Evolutionary conservation across 495 filamentous ascomycete genomes (phyloP), one percentile per base, ranked within the genome.

Genomic region (Daldinia loculata): DNA sequence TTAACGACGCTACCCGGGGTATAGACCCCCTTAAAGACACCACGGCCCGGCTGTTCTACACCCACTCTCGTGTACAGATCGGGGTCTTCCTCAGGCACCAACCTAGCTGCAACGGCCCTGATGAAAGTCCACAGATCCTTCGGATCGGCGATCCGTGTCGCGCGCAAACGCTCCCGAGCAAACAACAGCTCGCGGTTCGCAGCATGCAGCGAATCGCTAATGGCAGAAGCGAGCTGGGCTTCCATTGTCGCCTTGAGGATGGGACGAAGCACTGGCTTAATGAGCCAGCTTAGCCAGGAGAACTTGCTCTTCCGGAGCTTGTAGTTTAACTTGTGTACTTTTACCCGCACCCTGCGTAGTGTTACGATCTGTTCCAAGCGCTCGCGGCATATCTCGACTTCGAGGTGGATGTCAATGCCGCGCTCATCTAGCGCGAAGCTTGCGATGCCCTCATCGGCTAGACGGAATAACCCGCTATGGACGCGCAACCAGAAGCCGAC

Each of bases 1-100:
- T 92, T 93, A 36, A 95, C 90, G 9, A 97, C 79, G 77, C 93
- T 96, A 0, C 93, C 94, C 0, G 95, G 95, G 6, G 95, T 89
- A 82, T 97, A 97, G 4, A 93, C 83, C 2, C 91, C 93, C 71
- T 89, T 87, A 79, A 97, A 98, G 6, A 95, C 84, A 11, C 91
- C 92, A 27, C 77, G 77, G 11, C 88, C 84, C 0, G 89, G 88
- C 48, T 87, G 81, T 17, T 83, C 83, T 8, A 96, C 78, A 0
- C 92, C 92, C 26, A 97, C 79, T 0, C 89, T 80, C 3, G 88
- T 80, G 61, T 95, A 88, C 0, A 96, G 77, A 77, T 96, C 93
- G 0, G 90, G 87, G 76, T 94, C 87, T 12, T 91, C 86, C 26
- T 79, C 85, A 0, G 92, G 91, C 61, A 87, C 85, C 60, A 95